Conservation (phyloP, 2,329 filamentous ascomycete genomes). For the Chrysoporthe cubensis region DNA sequence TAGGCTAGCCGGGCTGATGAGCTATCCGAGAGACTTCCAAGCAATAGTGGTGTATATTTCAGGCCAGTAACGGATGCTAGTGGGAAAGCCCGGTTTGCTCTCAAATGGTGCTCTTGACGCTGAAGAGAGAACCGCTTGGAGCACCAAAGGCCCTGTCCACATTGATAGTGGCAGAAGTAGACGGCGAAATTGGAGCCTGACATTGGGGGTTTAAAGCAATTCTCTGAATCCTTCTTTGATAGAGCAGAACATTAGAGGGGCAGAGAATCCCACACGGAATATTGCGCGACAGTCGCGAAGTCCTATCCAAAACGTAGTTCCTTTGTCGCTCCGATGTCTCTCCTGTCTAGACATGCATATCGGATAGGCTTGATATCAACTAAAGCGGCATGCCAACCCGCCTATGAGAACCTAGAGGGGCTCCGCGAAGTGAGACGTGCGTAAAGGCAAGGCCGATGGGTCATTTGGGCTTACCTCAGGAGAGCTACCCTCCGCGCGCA, state of each 20-base stretch:
- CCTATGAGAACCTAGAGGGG: background rate
- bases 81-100: background rate
- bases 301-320: background rate
- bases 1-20: background rate
- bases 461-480: background rate
- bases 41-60: background rate
- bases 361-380: background rate
- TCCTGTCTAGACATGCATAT: background rate
- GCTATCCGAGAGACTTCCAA: background rate
- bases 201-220: too few relatives aligned
- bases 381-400: background rate
- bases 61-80: background rate
- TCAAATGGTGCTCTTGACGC: background rate
- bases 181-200: background rate
- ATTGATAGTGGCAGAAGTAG: background rate
- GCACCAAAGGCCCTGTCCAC: background rate
- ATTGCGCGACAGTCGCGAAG: background rate
- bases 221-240: background rate
- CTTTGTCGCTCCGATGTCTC: background rate
- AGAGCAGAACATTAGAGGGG: background rate
- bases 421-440: background rate
- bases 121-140: background rate
- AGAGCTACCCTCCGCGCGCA: background rate
- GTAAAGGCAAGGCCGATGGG: background rate
- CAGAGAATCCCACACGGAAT: background rate